These are phyloP conservation scores for Ganoderma leucocontextum DNA, from an alignment of 1,284 basidiomycete genomes.

Conservation along the genomic window DNA sequence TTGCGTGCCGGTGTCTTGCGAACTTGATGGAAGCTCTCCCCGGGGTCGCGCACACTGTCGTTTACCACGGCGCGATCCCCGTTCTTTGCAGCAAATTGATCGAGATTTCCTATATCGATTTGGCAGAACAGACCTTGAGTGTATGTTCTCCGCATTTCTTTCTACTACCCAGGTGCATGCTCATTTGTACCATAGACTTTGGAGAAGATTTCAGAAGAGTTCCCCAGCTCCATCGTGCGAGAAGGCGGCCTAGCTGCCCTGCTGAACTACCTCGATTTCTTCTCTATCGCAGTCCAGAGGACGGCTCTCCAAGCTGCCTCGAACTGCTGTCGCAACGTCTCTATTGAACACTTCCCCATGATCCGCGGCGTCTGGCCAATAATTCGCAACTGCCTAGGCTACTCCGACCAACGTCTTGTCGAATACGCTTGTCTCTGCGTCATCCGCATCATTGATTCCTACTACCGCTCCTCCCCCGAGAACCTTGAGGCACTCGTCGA, in stretches of 20 bases:
- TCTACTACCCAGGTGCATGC: slow-evolving; percentile 23
- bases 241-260: slow-evolving; percentile 93
- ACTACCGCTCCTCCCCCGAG: slow-evolving; percentile 83
- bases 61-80: slow-evolving; percentile 94
- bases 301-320: slow-evolving; percentile 96
- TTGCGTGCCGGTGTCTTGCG: slow-evolving; percentile 94
- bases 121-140: slow-evolving; percentile 95
- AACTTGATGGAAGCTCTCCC: slow-evolving; percentile 97
- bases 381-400: slow-evolving; percentile 88
- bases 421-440: slow-evolving; percentile 94
- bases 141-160: slow-evolving; percentile 61
- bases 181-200: slow-evolving; percentile 71
- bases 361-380: slow-evolving; percentile 91
- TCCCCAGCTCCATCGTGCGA: slow-evolving; percentile 92
- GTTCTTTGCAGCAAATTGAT: slow-evolving; percentile 95
- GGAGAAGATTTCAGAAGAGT: slow-evolving; percentile 97
- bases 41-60: slow-evolving; percentile 92
- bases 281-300: slow-evolving; percentile 95
- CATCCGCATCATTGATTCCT: slow-evolving; percentile 91
- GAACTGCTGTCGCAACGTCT: slow-evolving; percentile 93
- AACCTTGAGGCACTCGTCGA: slow-evolving; percentile 89
- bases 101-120: slow-evolving; percentile 95
- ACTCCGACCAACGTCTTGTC: slow-evolving; percentile 92
- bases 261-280: slow-evolving; percentile 95
- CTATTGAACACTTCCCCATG: slow-evolving; percentile 87